These are phyloP conservation scores for Metschnikowia koreensis DNA, from an alignment of 805 yeast genomes.

Conservation along the genomic window DNA sequence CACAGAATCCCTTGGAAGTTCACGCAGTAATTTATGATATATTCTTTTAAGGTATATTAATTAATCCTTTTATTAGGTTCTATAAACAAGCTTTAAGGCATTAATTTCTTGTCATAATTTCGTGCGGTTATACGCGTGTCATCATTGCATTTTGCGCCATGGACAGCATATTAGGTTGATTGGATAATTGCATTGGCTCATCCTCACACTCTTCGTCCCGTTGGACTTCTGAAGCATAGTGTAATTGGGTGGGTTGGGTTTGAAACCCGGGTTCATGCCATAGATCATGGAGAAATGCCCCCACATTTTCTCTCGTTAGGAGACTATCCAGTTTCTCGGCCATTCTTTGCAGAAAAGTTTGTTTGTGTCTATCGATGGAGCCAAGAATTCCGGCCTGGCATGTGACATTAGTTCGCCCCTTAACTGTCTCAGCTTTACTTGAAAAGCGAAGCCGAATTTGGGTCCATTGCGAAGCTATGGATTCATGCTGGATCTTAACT, in stretches of 20 bases:
- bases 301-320: slow-evolving; percentile 4
- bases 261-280: slow-evolving; percentile 5
- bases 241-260: neutral
- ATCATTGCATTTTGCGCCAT: slow-evolving; percentile 9
- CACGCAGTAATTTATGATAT: too few relatives aligned
- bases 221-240: neutral
- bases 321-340: neutral
- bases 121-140: neutral
- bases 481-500: slow-evolving; percentile 37
- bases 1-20: too few relatives aligned
- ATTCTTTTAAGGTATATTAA: too few relatives aligned
- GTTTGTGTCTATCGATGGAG: neutral
- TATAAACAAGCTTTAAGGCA: too few relatives aligned
- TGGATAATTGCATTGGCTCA: neutral
- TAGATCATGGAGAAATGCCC: slow-evolving; percentile 1
- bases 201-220: neutral
- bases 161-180: neutral
- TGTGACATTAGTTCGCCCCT: neutral
- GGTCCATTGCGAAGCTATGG: slow-evolving; percentile 35
- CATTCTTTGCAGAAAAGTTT: neutral
- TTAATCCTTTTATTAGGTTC: slow-evolving; percentile 7
- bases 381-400: slow-evolving; percentile 10
- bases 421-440: neutral
- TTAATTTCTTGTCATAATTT: too few relatives aligned
- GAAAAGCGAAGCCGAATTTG: slow-evolving; percentile 36